Base-by-base conservation (phyloP, 441 rosid genomes). In the Pelargonium fulgidum region DNA sequence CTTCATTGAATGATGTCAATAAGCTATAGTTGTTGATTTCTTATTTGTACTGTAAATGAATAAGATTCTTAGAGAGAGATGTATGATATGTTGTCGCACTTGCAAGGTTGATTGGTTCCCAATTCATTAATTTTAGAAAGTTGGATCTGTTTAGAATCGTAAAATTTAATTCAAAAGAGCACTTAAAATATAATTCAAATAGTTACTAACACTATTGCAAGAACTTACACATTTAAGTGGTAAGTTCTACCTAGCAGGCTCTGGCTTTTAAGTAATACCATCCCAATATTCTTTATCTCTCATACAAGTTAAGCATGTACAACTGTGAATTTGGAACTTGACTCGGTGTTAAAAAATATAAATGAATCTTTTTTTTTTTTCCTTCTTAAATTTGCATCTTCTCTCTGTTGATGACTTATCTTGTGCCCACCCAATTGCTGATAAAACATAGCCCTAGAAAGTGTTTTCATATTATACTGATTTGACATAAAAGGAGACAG, bases 11-110 rank as follows among this genome's bases (percentile, higher is more conserved):
- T 22, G 36, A 20, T 20, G 64, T 20, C 12, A 22, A 59, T 59
- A 59, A 59, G 22, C 33, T 29, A 59, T 9, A 11, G 33, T 9
- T 59, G 33, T 59, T 22, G 64, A 59, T 3, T 44, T 58, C 9
- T 19, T 9, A 44, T 44, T 44, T 44, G 48, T 44, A 22, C 22
- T 20, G 33, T 59, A 4, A 20, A 59, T 59, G 10, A 20, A 59
- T 59, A 10, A 29, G 11, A 29, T 59, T 59, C 36, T 59, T 20
- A 58, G 33, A 20, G 63, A 59, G 63, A 59, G 64, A 59, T 29
- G 9, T 56, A 17, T 56, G 9, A 56, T 56, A 17, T 56, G 9
- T 17, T 56, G 62, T 56, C 10, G 12, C 62, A 56, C 62, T 16
- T 56, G 26, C 62, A 17, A 56, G 6, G 24, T 56, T 56, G 19